Conservation (phyloP, 2,329 filamentous ascomycete species). For the Xylaria sp. region DNA sequence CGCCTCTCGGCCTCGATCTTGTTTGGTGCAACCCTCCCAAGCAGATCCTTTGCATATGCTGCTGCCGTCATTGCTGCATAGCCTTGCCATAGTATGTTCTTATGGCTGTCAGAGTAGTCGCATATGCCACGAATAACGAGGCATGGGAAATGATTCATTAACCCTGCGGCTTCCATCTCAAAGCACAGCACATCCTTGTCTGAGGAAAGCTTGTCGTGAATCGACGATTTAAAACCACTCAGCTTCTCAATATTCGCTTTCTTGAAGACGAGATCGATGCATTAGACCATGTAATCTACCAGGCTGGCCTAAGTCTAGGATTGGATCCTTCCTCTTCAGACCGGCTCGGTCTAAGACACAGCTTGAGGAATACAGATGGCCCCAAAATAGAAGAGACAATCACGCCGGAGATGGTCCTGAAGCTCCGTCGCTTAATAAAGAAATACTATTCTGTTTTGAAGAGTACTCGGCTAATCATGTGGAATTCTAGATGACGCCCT, state of each 20-base stretch:
- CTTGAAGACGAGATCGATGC: background rate
- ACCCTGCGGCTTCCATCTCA: conserved; percentile 44
- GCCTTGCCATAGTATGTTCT: too few species aligned
- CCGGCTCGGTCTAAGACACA: background rate
- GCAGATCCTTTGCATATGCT: too few species aligned
- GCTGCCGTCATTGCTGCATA: too few species aligned
- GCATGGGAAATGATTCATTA: too few species aligned
- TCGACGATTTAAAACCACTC: conserved; percentile 48
- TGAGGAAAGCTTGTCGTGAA: conserved; percentile 48
- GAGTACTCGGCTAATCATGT: background rate
- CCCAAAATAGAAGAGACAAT: conserved; percentile 48
- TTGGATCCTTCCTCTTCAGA: background rate
- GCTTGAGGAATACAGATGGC: background rate
- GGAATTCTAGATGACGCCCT: conserved; percentile 46
- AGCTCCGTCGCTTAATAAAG: conserved; percentile 6
- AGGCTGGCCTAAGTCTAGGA: background rate
- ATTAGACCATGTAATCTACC: background rate
- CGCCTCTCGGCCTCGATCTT: too few species aligned
- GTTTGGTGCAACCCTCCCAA: too few species aligned
- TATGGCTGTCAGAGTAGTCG: too few species aligned
- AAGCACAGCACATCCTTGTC: too few species aligned
- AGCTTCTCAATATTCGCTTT: conserved; percentile 40
- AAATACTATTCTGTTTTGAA: background rate
- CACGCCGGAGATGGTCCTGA: conserved; percentile 4
- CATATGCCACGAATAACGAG: too few species aligned